Percentiles rank a stretch among this genome's conserved stretches.
These are phyloP conservation scores for Dactylellina cionopaga DNA, from an alignment of 2,329 filamentous ascomycete genomes.

Conservation along the genomic window DNA sequence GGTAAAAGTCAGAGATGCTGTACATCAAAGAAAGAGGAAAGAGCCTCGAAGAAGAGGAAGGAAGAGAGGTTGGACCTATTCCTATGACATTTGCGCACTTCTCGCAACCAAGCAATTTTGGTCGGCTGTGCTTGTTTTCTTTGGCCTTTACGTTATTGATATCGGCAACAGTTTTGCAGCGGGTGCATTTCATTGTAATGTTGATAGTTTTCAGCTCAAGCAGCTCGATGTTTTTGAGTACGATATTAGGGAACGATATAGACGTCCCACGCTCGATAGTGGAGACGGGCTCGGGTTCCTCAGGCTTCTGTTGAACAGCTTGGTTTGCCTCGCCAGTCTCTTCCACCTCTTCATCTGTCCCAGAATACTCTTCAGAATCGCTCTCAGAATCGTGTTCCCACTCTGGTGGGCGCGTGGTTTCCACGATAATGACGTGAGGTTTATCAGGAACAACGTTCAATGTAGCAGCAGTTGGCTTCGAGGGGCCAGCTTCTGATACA, in stretches of 20 bases:
- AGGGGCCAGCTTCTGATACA: constrained; percentile 4
- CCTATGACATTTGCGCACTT: constrained; percentile 67
- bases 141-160: constrained; percentile 70
- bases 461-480: constrained; percentile 1
- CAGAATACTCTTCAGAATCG: constrained; percentile 58
- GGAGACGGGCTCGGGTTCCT: constrained; percentile 60
- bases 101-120: constrained; percentile 65
- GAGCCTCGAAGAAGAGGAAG: neutral
- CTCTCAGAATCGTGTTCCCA: constrained; percentile 62
- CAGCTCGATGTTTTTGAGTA: constrained; percentile 80
- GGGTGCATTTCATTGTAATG: constrained; percentile 78
- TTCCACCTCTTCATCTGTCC: constrained; percentile 16
- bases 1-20: constrained; percentile 8
- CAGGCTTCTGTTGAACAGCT: constrained; percentile 45
- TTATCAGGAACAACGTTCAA: constrained; percentile 19
- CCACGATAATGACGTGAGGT: constrained; percentile 35
- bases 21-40: neutral
- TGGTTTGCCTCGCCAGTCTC: constrained; percentile 12
- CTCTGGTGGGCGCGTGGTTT: constrained; percentile 56
- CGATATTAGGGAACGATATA: constrained; percentile 79
- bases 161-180: constrained; percentile 79
- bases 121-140: constrained; percentile 60
- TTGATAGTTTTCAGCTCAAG: constrained; percentile 74
- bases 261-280: constrained; percentile 74
- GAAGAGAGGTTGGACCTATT: constrained; percentile 59